phyloP scores from a whole-genome alignment of 2,329 filamentous ascomycete genomes.

The Zopfia rhizophila region DNA sequence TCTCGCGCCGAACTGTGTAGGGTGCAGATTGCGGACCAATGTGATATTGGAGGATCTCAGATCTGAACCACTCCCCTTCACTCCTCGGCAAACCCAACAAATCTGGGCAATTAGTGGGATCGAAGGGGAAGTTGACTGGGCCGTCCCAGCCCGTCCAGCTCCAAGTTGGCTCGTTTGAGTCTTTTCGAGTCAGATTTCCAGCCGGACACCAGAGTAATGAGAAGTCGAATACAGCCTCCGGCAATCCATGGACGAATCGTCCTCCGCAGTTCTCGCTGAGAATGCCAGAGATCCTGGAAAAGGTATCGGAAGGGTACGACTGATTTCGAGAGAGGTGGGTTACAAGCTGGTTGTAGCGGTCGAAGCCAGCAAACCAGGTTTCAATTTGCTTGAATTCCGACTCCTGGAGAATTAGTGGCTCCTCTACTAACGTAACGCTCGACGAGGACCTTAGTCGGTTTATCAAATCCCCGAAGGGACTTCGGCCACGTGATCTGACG shows the following conservation, averaged over 20 bases:
- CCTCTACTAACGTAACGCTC: conserved; percentile 31
- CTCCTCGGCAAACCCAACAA: conserved; percentile 28
- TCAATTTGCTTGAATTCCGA: conserved; percentile 37
- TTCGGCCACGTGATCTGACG: conserved; percentile 30
- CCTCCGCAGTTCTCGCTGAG: conserved; percentile 43
- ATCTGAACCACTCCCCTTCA: conserved; percentile 40
- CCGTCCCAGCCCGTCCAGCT: conserved; percentile 44
- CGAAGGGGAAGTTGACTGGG: conserved; percentile 44
- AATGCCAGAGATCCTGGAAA: conserved; percentile 34
- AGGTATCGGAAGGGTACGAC: conserved; percentile 25
- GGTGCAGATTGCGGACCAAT: conserved; percentile 32
- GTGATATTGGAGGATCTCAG: conserved; percentile 39
- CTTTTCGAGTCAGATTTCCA: conserved; percentile 20
- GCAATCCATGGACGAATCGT: conserved; percentile 41
- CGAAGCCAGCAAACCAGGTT: conserved; percentile 43
- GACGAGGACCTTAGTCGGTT: conserved; percentile 41
- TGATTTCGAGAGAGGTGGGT: conserved; percentile 29
- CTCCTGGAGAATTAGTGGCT: conserved; percentile 25
- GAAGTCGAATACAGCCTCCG: conserved; percentile 45
- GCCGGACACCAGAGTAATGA: conserved; percentile 48
- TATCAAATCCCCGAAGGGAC: conserved; percentile 34
- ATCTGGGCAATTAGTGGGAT: conserved; percentile 45
- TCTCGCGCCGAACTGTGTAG: conserved; percentile 43
- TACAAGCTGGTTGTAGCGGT: conserved; percentile 43
- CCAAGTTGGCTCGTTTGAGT: conserved; percentile 40